A percentile compares a stretch with the other conserved stretches of the same genome.
phyloP scores from a whole-genome alignment of 148 eudicot genomes.

The Rhododendron griersonianum region DNA sequence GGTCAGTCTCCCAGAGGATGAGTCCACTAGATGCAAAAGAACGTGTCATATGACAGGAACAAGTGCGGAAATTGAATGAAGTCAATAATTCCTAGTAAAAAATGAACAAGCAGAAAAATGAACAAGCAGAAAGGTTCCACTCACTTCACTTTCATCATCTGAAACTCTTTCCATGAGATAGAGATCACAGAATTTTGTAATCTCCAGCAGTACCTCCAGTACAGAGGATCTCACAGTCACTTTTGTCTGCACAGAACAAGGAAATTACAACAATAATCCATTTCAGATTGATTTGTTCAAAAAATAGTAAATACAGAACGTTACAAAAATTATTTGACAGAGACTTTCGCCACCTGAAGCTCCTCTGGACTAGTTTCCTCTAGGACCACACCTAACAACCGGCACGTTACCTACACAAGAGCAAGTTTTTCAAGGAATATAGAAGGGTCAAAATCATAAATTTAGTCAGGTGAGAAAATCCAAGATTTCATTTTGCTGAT shows the following conservation, averaged over 20 bases:
- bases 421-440: not conserved
- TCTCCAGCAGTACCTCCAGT: conserved; percentile 76
- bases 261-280: conserved; percentile 1
- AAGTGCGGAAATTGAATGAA: not conserved
- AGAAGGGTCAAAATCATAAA: not conserved
- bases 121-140: conserved; percentile 15
- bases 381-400: conserved; percentile 75
- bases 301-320: not conserved
- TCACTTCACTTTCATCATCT: conserved; percentile 93
- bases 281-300: not conserved
- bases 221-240: conserved; percentile 83
- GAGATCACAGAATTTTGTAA: conserved; percentile 76
- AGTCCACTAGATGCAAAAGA: not conserved
- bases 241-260: conserved; percentile 48
- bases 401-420: conserved; percentile 64
- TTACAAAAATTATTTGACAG: not conserved
- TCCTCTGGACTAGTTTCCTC: conserved; percentile 88
- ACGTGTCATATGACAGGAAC: not conserved
- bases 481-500: not conserved
- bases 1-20: not conserved
- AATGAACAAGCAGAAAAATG: too few relatives aligned
- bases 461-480: not conserved
- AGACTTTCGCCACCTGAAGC: conserved; percentile 57
- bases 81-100: not conserved
- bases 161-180: conserved; percentile 90